phyloP scores from a whole-genome alignment of 345 rosid genomes.

The Camelina hispida region DNA sequence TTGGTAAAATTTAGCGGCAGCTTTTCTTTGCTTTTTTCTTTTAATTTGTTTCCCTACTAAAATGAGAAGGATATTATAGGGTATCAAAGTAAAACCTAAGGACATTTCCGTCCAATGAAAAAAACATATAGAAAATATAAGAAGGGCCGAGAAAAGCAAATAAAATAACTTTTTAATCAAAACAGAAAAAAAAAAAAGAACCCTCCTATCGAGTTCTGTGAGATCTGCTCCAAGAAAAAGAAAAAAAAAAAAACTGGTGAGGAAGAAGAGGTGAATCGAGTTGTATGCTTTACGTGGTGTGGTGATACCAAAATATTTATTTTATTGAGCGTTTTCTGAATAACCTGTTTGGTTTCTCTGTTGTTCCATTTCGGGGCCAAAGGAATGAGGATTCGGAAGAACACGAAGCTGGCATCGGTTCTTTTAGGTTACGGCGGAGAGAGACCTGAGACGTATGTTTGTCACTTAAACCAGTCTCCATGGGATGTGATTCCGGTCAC shows the following conservation, averaged over 20 bases:
- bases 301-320: background rate
- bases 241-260: constrained; percentile 13
- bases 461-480: constrained; percentile 95
- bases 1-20: constrained; percentile 54
- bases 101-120: constrained; percentile 44
- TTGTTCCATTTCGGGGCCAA: constrained; percentile 13
- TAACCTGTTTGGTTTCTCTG: constrained; percentile 16
- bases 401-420: constrained; percentile 65
- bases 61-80: constrained; percentile 17
- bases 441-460: constrained; percentile 59
- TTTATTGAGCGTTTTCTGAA: background rate
- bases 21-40: constrained; percentile 39
- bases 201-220: constrained; percentile 70
- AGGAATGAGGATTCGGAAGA: constrained; percentile 90
- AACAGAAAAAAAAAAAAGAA: constrained; percentile 48
- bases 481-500: constrained; percentile 79
- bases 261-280: constrained; percentile 34
- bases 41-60: background rate
- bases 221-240: constrained; percentile 59
- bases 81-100: constrained; percentile 34
- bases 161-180: constrained; percentile 46
- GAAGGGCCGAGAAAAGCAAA: constrained; percentile 62
- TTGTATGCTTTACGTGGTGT: constrained; percentile 26
- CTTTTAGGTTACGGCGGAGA: constrained; percentile 44
- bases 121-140: constrained; percentile 52